Evolutionary conservation across 2,329 filamentous ascomycete species (phyloP), one percentile per base, ranked within the genome.

Genomic region (Aspergillus pseudoviridinutans): DNA sequence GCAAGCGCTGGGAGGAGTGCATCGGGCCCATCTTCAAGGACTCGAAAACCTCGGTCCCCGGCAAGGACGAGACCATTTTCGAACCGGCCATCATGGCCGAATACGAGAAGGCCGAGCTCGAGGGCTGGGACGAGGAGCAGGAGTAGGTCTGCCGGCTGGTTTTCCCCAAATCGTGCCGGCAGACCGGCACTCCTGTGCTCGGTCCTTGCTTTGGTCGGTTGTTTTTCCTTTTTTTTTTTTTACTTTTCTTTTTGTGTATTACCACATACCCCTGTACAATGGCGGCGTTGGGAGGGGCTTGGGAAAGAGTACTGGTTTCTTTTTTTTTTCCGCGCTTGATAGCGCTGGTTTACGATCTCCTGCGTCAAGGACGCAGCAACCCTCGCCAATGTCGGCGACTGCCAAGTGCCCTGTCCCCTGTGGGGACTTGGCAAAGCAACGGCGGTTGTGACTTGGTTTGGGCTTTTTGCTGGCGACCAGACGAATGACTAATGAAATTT

Each of bases 11-110:
- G 93, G 92, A 91, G 62, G 89, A 91, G 62, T 92, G 86, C 42
- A 95, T 99, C 64, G 91, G 92, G 0, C 89, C 91, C 0, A 91
- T 97, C 0, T 96, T 99, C 67, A 88, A 92, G 60, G 90, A 90
- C 66, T 91, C 92, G 66, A 88, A 86, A 65, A 82, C 91, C 38
- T 84, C 84, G 55, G 87, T 97, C 46, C 91, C 92, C 17, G 79
- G 86, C 1, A 76, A 72, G 24, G 78, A 80, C 1, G 88, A 94
- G 58, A 84, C 85, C 1, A 88, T 97, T 56, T 97, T 96, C 75
- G 87, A 87, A 62, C 78, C 86, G 2, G 82, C 81, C 4, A 80
- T 84, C 58, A 92, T 97, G 90, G 82, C 83, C 17, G 83, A 87
- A 60, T 81, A 90, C 55, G 82, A 93, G 67, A 88, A 88, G 77